Percentiles rank a stretch among this genome's conserved stretches.
phyloP scores from a whole-genome alignment of 805 yeast genomes.

The Candida ascalaphidarum region DNA sequence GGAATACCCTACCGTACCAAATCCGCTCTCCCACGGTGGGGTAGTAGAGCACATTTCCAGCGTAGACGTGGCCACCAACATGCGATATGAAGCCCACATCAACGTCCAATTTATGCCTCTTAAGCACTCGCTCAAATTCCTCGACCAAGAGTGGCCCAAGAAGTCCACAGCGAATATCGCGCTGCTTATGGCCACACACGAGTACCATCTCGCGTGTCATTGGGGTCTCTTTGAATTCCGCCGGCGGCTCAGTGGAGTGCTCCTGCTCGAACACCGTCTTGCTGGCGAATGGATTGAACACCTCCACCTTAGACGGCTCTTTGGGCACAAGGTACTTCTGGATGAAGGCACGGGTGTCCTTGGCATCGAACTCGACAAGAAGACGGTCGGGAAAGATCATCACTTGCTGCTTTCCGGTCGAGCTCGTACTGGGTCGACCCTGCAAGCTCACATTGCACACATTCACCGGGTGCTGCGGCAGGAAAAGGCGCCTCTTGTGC shows the following conservation, averaged over 20 bases:
- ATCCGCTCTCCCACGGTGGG: conserved; percentile 23
- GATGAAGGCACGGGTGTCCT: conserved; percentile 28
- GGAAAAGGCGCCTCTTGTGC: conserved; percentile 21
- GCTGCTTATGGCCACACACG: conserved; percentile 56
- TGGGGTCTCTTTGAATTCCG: conserved; percentile 3
- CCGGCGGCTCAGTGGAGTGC: not conserved
- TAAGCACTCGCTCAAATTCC: conserved; percentile 42
- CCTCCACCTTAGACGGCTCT: conserved; percentile 7
- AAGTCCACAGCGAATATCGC: conserved; percentile 63
- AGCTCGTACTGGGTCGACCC: conserved; percentile 1
- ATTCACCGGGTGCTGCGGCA: conserved; percentile 42
- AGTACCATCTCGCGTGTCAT: conserved; percentile 27
- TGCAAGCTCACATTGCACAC: conserved; percentile 34
- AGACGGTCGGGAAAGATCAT: conserved; percentile 49
- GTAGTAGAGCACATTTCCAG: conserved; percentile 68
- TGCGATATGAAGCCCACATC: conserved; percentile 59
- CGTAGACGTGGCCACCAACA: conserved; percentile 81
- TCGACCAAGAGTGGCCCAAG: conserved; percentile 49
- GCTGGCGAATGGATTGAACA: conserved; percentile 17
- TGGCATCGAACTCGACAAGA: conserved; percentile 24
- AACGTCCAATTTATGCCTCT: conserved; percentile 17
- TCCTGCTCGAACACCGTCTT: not conserved
- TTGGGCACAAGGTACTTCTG: conserved; percentile 31
- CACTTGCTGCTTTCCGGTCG: conserved; percentile 16
- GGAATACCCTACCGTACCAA: conserved; percentile 76